Evolutionary conservation across 257 asterid genomes (phyloP).

Genomic region (Ocimum tenuiflorum): DNA sequence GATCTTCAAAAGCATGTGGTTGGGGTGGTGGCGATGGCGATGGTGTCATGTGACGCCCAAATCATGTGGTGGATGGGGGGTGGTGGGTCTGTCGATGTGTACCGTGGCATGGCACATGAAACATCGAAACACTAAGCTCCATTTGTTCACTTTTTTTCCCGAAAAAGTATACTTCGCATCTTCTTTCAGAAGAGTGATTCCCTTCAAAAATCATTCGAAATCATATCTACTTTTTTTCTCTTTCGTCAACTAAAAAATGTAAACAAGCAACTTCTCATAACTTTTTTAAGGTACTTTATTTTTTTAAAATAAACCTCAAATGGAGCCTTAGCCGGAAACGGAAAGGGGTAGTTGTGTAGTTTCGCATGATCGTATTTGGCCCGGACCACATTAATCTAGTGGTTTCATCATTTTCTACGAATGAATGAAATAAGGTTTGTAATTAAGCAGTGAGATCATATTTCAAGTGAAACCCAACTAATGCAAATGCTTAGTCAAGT

Average conservation of each 20-base stretch:
- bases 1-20: slow-evolving; percentile 9
- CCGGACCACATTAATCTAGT: slow-evolving; percentile 27
- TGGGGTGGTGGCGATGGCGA: not conserved
- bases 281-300: too few species aligned
- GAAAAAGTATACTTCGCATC: too few species aligned
- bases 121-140: slow-evolving; percentile 1
- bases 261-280: too few species aligned
- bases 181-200: too few species aligned
- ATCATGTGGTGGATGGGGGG: not conserved
- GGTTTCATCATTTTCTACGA: slow-evolving; percentile 21
- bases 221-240: too few species aligned
- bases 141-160: too few species aligned
- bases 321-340: slow-evolving; percentile 18
- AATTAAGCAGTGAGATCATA: not conserved
- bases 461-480: too few species aligned
- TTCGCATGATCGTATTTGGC: not conserved
- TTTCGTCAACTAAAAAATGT: too few species aligned
- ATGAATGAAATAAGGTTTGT: not conserved
- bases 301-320: too few species aligned
- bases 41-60: not conserved
- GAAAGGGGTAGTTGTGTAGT: slow-evolving; percentile 18
- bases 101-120: not conserved
- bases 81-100: slow-evolving; percentile 1
- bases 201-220: too few species aligned
- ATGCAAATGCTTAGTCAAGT: not conserved